Conservation (phyloP, 2,329 filamentous ascomycete genomes). For the Alternaria rosae region DNA sequence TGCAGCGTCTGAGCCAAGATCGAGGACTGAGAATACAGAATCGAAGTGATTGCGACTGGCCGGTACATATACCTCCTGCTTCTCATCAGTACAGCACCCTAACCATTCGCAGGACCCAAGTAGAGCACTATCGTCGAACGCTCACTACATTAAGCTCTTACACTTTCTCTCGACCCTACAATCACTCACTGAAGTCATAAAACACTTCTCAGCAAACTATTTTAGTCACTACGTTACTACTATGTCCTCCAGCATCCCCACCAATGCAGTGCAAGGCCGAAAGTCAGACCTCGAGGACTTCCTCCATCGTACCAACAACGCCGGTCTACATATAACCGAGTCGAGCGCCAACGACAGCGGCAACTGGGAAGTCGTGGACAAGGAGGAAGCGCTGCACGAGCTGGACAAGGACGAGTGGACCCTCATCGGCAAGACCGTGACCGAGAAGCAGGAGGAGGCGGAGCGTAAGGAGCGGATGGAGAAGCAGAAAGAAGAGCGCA, state of each 20-base stretch:
- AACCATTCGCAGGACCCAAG: background rate
- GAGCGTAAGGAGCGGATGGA: background rate
- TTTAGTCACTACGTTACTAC: background rate
- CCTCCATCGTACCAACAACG: constrained; percentile 6
- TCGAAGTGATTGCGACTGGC: background rate
- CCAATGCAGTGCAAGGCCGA: background rate
- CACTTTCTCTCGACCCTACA: background rate
- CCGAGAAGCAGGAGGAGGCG: background rate
- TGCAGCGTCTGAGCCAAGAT: background rate
- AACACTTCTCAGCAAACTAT: background rate
- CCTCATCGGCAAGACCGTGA: background rate
- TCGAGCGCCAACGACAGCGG: background rate
- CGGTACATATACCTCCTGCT: background rate
- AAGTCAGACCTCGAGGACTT: constrained; percentile 13
- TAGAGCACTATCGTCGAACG: background rate
- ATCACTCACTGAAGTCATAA: background rate
- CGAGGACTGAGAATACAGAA: background rate
- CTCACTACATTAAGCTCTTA: background rate
- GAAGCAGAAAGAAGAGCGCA: background rate
- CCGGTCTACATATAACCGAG: constrained; percentile 8
- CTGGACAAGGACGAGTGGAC: background rate
- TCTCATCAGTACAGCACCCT: background rate
- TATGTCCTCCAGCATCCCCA: background rate
- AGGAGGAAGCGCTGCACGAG: background rate
- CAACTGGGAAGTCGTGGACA: background rate